Conservation (phyloP, 441 rosid genomes). For the Erodium texanum region DNA sequence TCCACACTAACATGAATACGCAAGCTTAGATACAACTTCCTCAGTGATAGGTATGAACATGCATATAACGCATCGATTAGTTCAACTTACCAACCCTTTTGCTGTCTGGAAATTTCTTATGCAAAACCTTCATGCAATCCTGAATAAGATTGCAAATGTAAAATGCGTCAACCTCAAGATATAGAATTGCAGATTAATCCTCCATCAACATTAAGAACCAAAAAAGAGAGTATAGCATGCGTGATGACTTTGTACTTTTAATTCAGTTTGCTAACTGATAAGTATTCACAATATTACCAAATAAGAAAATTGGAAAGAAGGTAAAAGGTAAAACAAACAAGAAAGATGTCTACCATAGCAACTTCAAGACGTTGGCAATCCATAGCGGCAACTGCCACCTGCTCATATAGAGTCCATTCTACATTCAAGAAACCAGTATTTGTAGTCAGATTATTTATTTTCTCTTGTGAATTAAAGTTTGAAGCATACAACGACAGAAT, state of each 20-base stretch:
- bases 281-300: background rate
- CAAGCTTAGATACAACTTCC: background rate
- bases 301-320: constrained; percentile 8
- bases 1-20: background rate
- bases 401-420: constrained; percentile 96
- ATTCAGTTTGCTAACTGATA: background rate
- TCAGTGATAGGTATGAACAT: background rate
- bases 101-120: constrained; percentile 75
- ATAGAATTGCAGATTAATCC: background rate
- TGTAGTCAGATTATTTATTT: background rate
- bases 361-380: constrained; percentile 74
- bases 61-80: background rate
- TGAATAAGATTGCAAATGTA: constrained; percentile 27
- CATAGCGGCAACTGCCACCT: constrained; percentile 92
- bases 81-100: constrained; percentile 85
- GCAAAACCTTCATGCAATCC: constrained; percentile 75
- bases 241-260: background rate
- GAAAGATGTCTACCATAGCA: constrained; percentile 51
- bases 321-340: constrained; percentile 1
- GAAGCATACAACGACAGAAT: background rate
- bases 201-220: too few species aligned
- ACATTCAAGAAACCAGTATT: constrained; percentile 15
- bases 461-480: background rate
- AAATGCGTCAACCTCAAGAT: constrained; percentile 2
- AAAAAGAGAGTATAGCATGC: background rate